Base-by-base conservation (phyloP, 2,329 filamentous ascomycete species). In the Aspergillus transmontanensis region DNA sequence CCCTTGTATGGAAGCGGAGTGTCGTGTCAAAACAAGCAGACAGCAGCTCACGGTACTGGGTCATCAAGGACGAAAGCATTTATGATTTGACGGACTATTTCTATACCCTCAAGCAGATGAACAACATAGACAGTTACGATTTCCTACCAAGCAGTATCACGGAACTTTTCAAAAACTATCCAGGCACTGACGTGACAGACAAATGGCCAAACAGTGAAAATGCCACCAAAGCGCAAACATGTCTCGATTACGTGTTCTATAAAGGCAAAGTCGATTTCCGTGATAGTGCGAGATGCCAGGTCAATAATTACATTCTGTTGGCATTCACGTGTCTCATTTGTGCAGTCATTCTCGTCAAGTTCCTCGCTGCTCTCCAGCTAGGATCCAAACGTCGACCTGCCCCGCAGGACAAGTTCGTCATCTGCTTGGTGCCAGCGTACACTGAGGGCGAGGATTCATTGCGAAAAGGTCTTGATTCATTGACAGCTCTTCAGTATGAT, bases 341-440 rank as follows among this genome's bases (percentile, higher is more conserved):
- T 74, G 65, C 85, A 1, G 91, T 97, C 65, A 94, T 98, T 67
- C 74, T 89, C 57, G 81, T 91, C 80, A 99, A 98, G 79, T 99
- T 99, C 81, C 77, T 99, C 73, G 89, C 95, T 58, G 95, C 95
- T 14, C 85, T 99, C 48, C 95, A 97, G 73, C 92, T 99, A 64
- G 94, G 94, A 53, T 93, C 93, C 6, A 97, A 97, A 82, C 88
- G 92, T 63, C 89, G 92, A 21, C 95, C 95, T 3, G 86, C 91
- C 6, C 91, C 93, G 43, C 95, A 98, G 78, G 95, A 99, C 79
- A 99, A 98, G 76, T 99, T 99, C 72, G 94, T 99, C 71, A 98
- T 99, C 69, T 98, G 95, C 79, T 93, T 97, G 78, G 93, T 99
- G 36, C 95, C 95, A 11, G 95, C 95, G 6, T 99, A 99, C 75